Percentiles rank a stretch among this genome's conserved stretches.
Evolutionary conservation across 768 basidiomycete species (phyloP).

Genomic region (Cytidiella melzeri): DNA sequence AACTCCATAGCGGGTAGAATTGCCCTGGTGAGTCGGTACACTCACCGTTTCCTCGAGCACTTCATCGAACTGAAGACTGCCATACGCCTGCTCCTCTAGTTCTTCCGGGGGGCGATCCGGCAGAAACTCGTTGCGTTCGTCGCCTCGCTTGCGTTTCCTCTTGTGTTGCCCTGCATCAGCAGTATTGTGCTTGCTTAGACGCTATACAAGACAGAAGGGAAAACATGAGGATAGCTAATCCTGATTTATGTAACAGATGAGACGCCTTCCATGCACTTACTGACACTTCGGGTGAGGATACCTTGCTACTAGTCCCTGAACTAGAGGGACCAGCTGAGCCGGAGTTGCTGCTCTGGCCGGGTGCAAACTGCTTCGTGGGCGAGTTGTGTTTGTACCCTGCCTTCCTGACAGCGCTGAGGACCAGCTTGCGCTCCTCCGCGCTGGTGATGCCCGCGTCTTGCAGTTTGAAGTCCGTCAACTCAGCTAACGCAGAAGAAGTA

Average conservation of each 20-base stretch:
- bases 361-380: neutral
- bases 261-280: constrained; percentile 13
- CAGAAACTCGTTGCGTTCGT: constrained; percentile 52
- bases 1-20: neutral
- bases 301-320: constrained; percentile 8
- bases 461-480: constrained; percentile 57
- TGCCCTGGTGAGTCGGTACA: neutral
- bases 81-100: constrained; percentile 33
- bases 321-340: constrained; percentile 5
- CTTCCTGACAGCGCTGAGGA: constrained; percentile 55
- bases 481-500: constrained; percentile 49
- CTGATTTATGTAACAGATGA: constrained; percentile 7
- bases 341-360: constrained; percentile 1
- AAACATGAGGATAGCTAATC: neutral
- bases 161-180: neutral
- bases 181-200: neutral
- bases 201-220: neutral
- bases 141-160: constrained; percentile 48
- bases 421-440: constrained; percentile 57
- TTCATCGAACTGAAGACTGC: constrained; percentile 67
- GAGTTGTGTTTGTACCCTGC: constrained; percentile 44
- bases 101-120: constrained; percentile 48
- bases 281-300: constrained; percentile 12
- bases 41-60: constrained; percentile 64
- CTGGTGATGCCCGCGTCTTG: constrained; percentile 50